Evolutionary conservation across 352 stramenopile genomes (phyloP), one percentile per base, ranked within the genome.

Genomic region (Phytophthora multivora): DNA sequence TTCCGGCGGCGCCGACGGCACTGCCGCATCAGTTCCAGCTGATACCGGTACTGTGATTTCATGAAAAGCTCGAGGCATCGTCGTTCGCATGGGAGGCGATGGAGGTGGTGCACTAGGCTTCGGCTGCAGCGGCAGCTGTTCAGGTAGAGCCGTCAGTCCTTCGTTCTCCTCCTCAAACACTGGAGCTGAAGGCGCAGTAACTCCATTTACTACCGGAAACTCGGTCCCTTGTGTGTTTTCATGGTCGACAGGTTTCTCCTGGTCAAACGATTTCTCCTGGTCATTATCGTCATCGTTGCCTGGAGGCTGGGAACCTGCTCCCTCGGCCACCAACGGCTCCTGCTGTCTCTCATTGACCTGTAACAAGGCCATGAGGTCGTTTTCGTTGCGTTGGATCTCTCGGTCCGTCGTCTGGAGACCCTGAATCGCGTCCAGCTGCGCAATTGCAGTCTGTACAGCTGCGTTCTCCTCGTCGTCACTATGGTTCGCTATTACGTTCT

Each of bases 361-460:
- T 18, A 89, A 57, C 13, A 92, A 55, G 23, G 68, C 64, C 46
- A 86, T 52, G 7, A 90, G 60, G 11, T 87, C 74, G 13, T 90
- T 76, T 51, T 90, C 81, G 40, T 89, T 80, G 41, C 79, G 71
- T 21, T 42, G 60, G 58, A 90, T 86, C 51, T 89, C 79, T n/a
- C 28, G 43, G 15, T 83, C 73, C 2, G 51, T 63, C 15, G 52
- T 41, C 21, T 25, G 7, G 12, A 19, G 60, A 13, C 71, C 52
- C 40, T 63, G 43, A 8, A 59, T 35, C 0, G 51, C 38, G 39
- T 71, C 58, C 11, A 65, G 38, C 30, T 70, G 63, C 2, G 56
- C 47, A 11, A 51, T 69, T 5, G 43, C 60, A 5, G 45, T 46
- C 21, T 68, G 40, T 11, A 66, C 19, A 15, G 41, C 40, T 0